Base-by-base conservation (phyloP, 2,329 filamentous ascomycete genomes). In the Fusarium begoniae region DNA sequence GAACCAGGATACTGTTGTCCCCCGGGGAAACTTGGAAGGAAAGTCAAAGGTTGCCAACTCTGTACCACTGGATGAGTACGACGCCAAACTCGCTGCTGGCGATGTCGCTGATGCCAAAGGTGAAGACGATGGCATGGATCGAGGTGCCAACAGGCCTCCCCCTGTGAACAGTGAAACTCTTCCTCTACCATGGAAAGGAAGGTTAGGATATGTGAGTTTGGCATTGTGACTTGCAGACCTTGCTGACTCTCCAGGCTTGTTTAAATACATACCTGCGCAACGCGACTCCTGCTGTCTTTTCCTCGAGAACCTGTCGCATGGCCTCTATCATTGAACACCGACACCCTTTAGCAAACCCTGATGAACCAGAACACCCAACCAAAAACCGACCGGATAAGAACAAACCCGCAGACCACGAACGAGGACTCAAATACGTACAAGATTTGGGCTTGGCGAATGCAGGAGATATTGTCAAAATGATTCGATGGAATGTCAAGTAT, bases 401-500 rank as follows among this genome's bases (percentile, higher is more conserved):
- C 2, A 85, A 95, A 78, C 88, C 92, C 2, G 87, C 93, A 1
- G 90, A 94, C 70, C 77, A 90, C 6, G 87, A 87, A 37, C 87
- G 90, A 9, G 95, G 95, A 2, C 87, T 91, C 67, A 86, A 85
- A 69, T 98, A 92, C 74, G 90, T 98, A 0, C 90, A 98, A 80
- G 87, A 89, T 0, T 82, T 98, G 5, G 94, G 95, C 0, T 81
- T 98, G 17, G 90, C 93, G 22, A 98, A 98, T 81, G 93, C 93
- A 3, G 88, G 90, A 45, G 96, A 98, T 77, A 90, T 98, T 38
- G 84, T 88, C 65, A 97, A 97, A 82, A 94, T 98, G 90, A 79
- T 98, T 14, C 89, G 90, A 4, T 98, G 96, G 96, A 98, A 98
- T 79, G 92, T 97, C 73, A 93, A 90, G 75, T 98, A 96, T 74